Conservation (phyloP, 164 flowering plant species). For the Malania oleifera region DNA sequence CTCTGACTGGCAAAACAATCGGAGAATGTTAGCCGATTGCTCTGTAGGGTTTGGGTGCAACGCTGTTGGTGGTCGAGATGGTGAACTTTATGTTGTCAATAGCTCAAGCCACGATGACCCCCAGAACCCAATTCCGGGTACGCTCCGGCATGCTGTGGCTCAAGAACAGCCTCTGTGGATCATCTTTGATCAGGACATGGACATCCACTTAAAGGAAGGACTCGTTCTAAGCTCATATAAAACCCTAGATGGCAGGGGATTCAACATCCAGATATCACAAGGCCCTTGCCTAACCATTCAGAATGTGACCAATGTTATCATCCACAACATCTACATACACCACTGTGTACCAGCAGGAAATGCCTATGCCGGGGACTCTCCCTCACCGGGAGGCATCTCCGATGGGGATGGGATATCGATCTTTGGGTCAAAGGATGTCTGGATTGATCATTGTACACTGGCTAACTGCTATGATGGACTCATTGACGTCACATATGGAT, state of each 20-base stretch:
- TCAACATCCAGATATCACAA: slow-evolving; percentile 22
- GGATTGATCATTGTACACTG: slow-evolving; percentile 41
- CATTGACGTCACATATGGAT: slow-evolving; percentile 29
- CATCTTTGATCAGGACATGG: slow-evolving; percentile 36
- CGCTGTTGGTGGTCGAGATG: slow-evolving; percentile 37
- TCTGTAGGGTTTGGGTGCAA: slow-evolving; percentile 36
- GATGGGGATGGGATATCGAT: slow-evolving; percentile 49
- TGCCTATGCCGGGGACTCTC: slow-evolving; percentile 11
- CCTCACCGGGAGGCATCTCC: slow-evolving; percentile 16
- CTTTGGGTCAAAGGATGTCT: slow-evolving; percentile 22
- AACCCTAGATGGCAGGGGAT: slow-evolving; percentile 40
- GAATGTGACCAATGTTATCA: slow-evolving; percentile 31
- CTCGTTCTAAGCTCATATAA: slow-evolving; percentile 33
- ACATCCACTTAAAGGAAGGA: slow-evolving; percentile 26
- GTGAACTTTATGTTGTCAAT: slow-evolving; percentile 27
- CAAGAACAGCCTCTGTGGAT: slow-evolving; percentile 44
- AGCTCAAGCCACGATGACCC: slow-evolving; percentile 25
- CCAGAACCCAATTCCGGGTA: slow-evolving; percentile 28
- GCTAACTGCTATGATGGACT: slow-evolving; percentile 37
- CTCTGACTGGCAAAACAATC: slow-evolving; percentile 28
- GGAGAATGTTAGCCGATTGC: slow-evolving; percentile 32
- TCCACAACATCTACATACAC: slow-evolving; percentile 34
- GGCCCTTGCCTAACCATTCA: slow-evolving; percentile 36
- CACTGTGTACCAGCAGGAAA: slow-evolving; percentile 26
- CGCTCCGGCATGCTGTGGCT: slow-evolving; percentile 34